These are phyloP conservation scores for Rhizopogon vulgaris DNA, from an alignment of 768 basidiomycete species.

Conservation along the genomic window DNA sequence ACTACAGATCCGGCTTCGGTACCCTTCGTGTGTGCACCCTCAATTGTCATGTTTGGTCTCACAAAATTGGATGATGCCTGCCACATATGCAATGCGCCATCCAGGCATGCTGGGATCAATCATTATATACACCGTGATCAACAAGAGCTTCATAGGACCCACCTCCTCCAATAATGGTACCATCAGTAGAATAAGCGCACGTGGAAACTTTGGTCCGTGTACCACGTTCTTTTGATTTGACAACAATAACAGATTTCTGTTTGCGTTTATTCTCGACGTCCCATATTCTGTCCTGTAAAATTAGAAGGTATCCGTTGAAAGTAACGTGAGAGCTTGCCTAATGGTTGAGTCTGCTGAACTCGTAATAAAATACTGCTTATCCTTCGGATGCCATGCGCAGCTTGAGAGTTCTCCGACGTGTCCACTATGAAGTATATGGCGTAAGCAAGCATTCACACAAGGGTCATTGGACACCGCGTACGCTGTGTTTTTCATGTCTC, in stretches of 20 bases:
- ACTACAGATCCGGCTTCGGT: slow-evolving; percentile 83
- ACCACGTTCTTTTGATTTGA: slow-evolving; percentile 93
- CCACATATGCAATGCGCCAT: slow-evolving; percentile 94
- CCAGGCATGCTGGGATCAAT: slow-evolving; percentile 62
- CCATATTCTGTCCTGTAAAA: slow-evolving; percentile 66
- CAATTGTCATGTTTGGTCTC: slow-evolving; percentile 78
- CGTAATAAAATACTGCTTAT: slow-evolving; percentile 81
- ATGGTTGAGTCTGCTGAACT: slow-evolving; percentile 95
- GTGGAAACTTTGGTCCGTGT: slow-evolving; percentile 86
- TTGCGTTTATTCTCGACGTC: slow-evolving; percentile 88
- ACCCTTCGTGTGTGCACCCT: slow-evolving; percentile 81
- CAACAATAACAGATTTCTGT: slow-evolving; percentile 93
- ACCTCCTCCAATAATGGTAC: slow-evolving; percentile 88
- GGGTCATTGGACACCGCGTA: slow-evolving; percentile 34
- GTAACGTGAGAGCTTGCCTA: slow-evolving; percentile 43
- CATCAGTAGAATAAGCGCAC: slow-evolving; percentile 86
- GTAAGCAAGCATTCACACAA: slow-evolving; percentile 6
- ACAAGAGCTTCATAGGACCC: slow-evolving; percentile 19
- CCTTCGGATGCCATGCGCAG: slow-evolving; percentile 92
- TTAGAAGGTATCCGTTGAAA: slow-evolving; percentile 3
- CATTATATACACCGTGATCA: background rate
- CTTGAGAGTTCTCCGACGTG: slow-evolving; percentile 89
- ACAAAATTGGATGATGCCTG: slow-evolving; percentile 89
- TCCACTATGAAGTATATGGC: slow-evolving; percentile 48
- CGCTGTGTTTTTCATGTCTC: slow-evolving; percentile 99